phyloP scores from a whole-genome alignment of 2,329 filamentous ascomycete genomes.

The Cercospora sp. region DNA sequence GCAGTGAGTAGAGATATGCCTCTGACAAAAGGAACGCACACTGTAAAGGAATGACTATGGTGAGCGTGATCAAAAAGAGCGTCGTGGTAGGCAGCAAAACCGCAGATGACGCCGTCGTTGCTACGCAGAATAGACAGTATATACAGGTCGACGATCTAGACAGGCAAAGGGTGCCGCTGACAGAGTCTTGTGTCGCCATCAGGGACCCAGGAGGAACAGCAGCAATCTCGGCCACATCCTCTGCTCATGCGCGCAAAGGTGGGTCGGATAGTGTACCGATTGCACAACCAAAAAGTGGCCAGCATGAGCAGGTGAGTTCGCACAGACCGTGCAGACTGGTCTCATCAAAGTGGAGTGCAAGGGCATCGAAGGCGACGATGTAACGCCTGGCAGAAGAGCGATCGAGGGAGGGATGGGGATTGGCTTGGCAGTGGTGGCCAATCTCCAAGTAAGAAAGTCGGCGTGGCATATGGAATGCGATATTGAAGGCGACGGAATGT shows the following conservation, averaged over 20 bases:
- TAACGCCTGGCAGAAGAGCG: constrained; percentile 22
- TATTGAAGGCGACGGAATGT: constrained; percentile 31
- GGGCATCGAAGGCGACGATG: constrained; percentile 32
- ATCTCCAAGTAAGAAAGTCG: constrained; percentile 33
- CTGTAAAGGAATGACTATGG: constrained; percentile 48
- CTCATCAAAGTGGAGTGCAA: constrained; percentile 36
- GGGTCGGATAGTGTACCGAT: constrained; percentile 32
- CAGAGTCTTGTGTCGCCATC: constrained; percentile 37
- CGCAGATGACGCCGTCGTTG: constrained; percentile 21
- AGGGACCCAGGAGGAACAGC: constrained; percentile 30
- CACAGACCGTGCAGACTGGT: constrained; percentile 23
- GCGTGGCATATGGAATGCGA: constrained; percentile 30
- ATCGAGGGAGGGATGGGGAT: constrained; percentile 32
- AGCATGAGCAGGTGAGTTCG: constrained; percentile 22
- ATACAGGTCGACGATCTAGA: constrained; percentile 27
- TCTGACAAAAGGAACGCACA: constrained; percentile 44
- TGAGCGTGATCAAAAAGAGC: constrained; percentile 29
- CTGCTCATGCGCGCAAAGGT: constrained; percentile 32
- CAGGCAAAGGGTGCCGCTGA: constrained; percentile 34
- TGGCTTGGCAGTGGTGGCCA: constrained; percentile 31
- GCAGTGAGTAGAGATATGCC: constrained; percentile 9
- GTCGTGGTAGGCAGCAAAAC: constrained; percentile 21
- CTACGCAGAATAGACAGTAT: constrained; percentile 34
- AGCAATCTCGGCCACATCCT: constrained; percentile 37
- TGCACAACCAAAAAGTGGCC: constrained; percentile 24